Evolutionary conservation across 441 rosid species (phyloP), one percentile per base, ranked within the genome.

Genomic region (Corymbia calophylla): DNA sequence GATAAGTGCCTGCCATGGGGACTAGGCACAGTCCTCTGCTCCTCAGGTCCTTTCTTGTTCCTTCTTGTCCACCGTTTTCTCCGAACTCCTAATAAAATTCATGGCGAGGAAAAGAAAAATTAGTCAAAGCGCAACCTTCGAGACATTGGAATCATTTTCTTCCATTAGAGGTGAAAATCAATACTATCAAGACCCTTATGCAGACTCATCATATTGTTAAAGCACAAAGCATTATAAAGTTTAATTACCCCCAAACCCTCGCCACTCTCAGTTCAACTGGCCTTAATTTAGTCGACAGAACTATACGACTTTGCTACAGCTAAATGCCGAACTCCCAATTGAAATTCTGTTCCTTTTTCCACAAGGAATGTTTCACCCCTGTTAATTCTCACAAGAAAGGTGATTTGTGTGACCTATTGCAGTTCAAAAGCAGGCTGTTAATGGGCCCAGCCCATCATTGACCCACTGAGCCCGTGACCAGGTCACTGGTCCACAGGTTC

Each of bases 21-120:
- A 95, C 98, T 66, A 97, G 93, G 89, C 99, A 97, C 62, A 97
- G 90, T 31, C 99, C 99, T 89, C 95, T 94, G 92, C 97, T 96
- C 91, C 94, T 94, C 94, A 97, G 89, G 86, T 93, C 96, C 87
- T 88, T 91, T 47, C 53, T 68, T 3, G 18, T n/a, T 54, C 88
- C 12, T 86, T 86, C 93, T 88, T 91, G 94, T 29, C 91, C 93
- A 56, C 92, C 92, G 89, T 56, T 89, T 88, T 91, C 93, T 89
- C 91, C 93, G 53, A 87, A 91, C 7, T 91, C 92, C 95, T 95
- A 18, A 39, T 54, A 39, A 73, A 39, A 17, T 6, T 73, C 49
- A 73, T 39, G 85, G 58, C 49, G 85, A 88, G 23, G 55, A 19
- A n/a, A 17, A 29, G 44, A n/a, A 29, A 85, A 85, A 17, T 53